These are phyloP conservation scores for Endotrypanum monterogeii DNA, from an alignment of 208 protist genomes.

Conservation along the genomic window DNA sequence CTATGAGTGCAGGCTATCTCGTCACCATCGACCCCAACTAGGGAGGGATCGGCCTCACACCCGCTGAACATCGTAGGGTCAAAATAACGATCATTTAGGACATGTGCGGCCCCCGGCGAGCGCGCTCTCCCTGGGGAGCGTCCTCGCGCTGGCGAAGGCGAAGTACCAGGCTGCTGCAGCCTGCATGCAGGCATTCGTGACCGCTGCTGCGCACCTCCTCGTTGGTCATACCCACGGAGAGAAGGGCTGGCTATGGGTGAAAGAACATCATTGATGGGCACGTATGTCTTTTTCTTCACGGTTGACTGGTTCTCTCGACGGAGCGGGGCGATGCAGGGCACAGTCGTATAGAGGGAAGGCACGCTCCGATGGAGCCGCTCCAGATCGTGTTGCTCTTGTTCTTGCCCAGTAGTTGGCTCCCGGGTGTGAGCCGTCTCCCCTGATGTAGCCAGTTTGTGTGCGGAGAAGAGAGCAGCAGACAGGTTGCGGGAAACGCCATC, in stretches of 20 bases:
- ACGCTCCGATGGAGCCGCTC: slow-evolving; percentile 18
- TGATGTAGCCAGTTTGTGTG: not conserved
- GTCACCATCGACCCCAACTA: not conserved
- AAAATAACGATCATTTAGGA: slow-evolving; percentile 31
- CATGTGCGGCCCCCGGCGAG: slow-evolving; percentile 26
- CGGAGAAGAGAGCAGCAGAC: slow-evolving; percentile 25
- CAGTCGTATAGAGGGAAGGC: slow-evolving; percentile 7
- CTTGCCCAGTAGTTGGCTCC: not conserved
- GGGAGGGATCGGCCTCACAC: not conserved
- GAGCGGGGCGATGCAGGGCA: slow-evolving; percentile 13
- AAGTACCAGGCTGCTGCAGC: not conserved
- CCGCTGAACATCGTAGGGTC: slow-evolving; percentile 24
- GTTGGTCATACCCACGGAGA: no score
- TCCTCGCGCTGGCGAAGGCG: slow-evolving; percentile 10
- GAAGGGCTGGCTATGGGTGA: no score
- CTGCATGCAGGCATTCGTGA: not conserved
- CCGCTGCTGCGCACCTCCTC: not conserved
- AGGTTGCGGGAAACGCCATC: slow-evolving; percentile 19
- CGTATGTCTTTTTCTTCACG: not conserved
- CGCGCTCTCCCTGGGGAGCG: slow-evolving; percentile 23
- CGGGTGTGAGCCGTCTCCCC: not conserved
- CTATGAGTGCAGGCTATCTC: not conserved
- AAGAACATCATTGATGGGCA: no score
- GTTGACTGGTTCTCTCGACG: not conserved
- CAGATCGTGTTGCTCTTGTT: slow-evolving; percentile 1